Evolutionary conservation across 1,139 yeast genomes (phyloP).

Genomic region (Hemisphaericaspora lyxosophila): DNA sequence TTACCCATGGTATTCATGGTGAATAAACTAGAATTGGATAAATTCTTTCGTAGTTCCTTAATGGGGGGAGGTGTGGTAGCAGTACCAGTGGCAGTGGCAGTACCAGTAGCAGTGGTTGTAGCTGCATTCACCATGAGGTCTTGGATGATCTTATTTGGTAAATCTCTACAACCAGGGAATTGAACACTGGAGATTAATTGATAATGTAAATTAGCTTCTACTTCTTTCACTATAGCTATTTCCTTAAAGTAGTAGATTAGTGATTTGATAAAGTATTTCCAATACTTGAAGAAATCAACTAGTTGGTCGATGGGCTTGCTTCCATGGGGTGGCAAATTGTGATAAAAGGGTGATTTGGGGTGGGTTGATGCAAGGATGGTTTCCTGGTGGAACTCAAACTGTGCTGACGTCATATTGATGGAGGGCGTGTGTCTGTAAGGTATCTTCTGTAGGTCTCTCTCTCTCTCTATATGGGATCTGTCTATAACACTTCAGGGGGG

Average conservation of each 20-base stretch:
- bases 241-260: constrained; percentile 62
- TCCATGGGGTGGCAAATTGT: constrained; percentile 40
- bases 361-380: constrained; percentile 37
- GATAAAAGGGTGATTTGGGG: constrained; percentile 39
- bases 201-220: constrained; percentile 61
- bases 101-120: constrained; percentile 17
- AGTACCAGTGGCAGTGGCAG: too few species aligned
- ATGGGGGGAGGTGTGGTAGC: too few species aligned
- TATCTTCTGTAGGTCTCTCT: too few species aligned
- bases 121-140: constrained; percentile 8
- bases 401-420: too few species aligned
- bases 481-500: too few species aligned
- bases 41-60: constrained; percentile 24
- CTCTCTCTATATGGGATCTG: too few species aligned
- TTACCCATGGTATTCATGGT: constrained; percentile 2
- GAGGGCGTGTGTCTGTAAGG: too few species aligned
- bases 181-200: constrained; percentile 63
- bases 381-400: constrained; percentile 32
- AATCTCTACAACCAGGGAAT: constrained; percentile 49
- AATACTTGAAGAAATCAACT: constrained; percentile 59
- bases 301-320: constrained; percentile 51
- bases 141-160: constrained; percentile 24
- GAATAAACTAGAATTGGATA: constrained; percentile 18
- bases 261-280: constrained; percentile 70
- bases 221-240: constrained; percentile 63